Evolutionary conservation across 139 green algal species (phyloP).

Genomic region (Auxenochlorella protothecoides): DNA sequence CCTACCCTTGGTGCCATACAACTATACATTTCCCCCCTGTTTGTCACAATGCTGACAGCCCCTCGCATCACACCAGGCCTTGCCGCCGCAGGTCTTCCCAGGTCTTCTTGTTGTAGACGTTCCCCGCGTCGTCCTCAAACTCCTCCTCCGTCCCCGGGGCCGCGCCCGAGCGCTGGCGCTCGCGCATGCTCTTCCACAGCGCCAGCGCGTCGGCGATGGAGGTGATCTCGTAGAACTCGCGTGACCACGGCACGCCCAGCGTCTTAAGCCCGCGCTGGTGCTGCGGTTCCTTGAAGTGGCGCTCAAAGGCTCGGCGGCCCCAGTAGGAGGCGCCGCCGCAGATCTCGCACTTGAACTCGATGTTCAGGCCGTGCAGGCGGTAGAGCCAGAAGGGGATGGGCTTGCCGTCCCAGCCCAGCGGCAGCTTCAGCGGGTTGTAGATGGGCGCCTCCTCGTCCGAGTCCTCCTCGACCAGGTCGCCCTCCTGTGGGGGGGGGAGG

Average conservation of each 20-base stretch:
- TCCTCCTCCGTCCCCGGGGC: conserved; percentile 49
- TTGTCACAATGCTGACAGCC: neutral
- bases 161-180: conserved; percentile 7
- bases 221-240: conserved; percentile 89
- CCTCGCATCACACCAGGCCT: conserved; percentile 57
- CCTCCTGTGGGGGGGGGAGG: conserved; percentile 9
- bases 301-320: conserved; percentile 90
- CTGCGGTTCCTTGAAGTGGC: conserved; percentile 87
- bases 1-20: neutral
- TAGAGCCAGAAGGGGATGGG: conserved; percentile 99
- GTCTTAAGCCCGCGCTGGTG: conserved; percentile 88
- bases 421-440: conserved; percentile 99
- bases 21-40: neutral
- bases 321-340: conserved; percentile 90
- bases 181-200: conserved; percentile 73
- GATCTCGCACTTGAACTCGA: conserved; percentile 94
- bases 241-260: conserved; percentile 94
- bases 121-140: conserved; percentile 73
- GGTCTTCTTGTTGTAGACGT: conserved; percentile 83
- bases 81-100: conserved; percentile 77
- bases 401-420: conserved; percentile 97
- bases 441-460: conserved; percentile 81
- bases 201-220: conserved; percentile 77
- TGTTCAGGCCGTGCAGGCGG: conserved; percentile 96
- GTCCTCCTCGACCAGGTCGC: conserved; percentile 28